A percentile compares a stretch with the other conserved stretches of the same genome.
Evolutionary conservation across 495 filamentous ascomycete species (phyloP).

Genomic region (Penicillium arizonense): DNA sequence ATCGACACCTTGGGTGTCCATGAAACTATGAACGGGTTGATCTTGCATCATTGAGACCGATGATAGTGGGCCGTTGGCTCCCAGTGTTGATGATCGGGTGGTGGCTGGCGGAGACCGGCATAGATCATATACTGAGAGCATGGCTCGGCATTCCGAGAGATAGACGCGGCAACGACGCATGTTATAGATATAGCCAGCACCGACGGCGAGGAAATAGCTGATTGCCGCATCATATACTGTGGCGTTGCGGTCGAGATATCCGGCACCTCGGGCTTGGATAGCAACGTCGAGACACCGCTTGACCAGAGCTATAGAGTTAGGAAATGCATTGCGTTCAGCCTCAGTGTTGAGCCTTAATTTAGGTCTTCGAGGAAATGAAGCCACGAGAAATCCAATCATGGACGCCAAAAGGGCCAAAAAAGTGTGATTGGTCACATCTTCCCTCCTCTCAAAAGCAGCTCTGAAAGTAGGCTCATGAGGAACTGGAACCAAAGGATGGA

Average conservation of each 20-base stretch:
- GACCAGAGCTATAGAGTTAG: slow-evolving; percentile 69
- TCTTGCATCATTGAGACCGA: slow-evolving; percentile 26
- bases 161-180: slow-evolving; percentile 66
- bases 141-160: slow-evolving; percentile 69
- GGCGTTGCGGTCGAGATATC: slow-evolving; percentile 64
- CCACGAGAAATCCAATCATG: slow-evolving; percentile 75
- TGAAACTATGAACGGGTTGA: slow-evolving; percentile 14
- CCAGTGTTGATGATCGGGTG: slow-evolving; percentile 9
- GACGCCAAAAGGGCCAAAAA: slow-evolving; percentile 78
- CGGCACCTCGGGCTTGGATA: slow-evolving; percentile 65
- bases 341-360: slow-evolving; percentile 66
- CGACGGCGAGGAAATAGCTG: slow-evolving; percentile 78
- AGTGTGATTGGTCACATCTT: slow-evolving; percentile 64
- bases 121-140: slow-evolving; percentile 65
- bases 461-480: slow-evolving; percentile 87
- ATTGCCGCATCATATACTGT: slow-evolving; percentile 78
- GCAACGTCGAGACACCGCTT: slow-evolving; percentile 72
- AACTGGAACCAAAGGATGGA: slow-evolving; percentile 81
- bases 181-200: slow-evolving; percentile 67
- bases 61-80: slow-evolving; percentile 27
- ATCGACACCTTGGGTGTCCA: slow-evolving; percentile 42
- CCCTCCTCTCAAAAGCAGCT: slow-evolving; percentile 62
- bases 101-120: slow-evolving; percentile 46
- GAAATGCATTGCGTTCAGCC: slow-evolving; percentile 41
- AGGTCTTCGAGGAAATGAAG: slow-evolving; percentile 79